Evolutionary conservation across 1,284 basidiomycete species (phyloP).

Genomic region (Anthracocystis panici-leucophaei): DNA sequence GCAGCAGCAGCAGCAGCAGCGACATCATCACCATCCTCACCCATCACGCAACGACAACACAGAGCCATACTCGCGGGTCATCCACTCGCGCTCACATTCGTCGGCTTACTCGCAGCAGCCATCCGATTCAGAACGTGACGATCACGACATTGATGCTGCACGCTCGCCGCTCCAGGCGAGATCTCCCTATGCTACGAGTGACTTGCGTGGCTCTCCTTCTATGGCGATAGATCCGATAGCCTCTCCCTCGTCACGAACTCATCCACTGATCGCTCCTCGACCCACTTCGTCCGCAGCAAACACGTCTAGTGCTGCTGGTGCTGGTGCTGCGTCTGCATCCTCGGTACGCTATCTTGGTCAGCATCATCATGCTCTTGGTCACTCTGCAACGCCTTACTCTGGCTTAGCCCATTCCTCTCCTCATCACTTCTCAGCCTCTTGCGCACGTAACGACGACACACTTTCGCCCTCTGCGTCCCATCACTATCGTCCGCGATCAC

Average conservation of each 20-base stretch:
- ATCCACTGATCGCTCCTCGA: conserved; percentile 15
- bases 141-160: conserved; percentile 21
- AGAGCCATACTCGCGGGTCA: conserved; percentile 16
- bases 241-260: conserved; percentile 20
- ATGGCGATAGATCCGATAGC: conserved; percentile 4
- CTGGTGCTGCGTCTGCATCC: neutral
- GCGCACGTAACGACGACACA: conserved; percentile 10
- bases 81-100: conserved; percentile 33
- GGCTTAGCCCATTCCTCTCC: conserved; percentile 27
- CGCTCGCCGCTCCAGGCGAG: conserved; percentile 37
- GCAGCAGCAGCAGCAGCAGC: conserved; percentile 9
- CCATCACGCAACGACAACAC: conserved; percentile 12
- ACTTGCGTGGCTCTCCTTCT: conserved; percentile 39
- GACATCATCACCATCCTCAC: conserved; percentile 9
- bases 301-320: neutral
- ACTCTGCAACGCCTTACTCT: conserved; percentile 15
- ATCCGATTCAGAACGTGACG: conserved; percentile 27
- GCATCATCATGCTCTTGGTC: conserved; percentile 19
- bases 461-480: conserved; percentile 17
- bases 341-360: conserved; percentile 23
- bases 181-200: conserved; percentile 39
- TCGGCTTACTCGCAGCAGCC: conserved; percentile 27
- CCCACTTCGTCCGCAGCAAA: conserved; percentile 14
- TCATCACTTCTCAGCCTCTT: conserved; percentile 8
- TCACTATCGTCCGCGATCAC: conserved; percentile 23